These are phyloP conservation scores for Colletotrichum chlorophyti DNA, from an alignment of 2,329 filamentous ascomycete species.

Conservation along the genomic window DNA sequence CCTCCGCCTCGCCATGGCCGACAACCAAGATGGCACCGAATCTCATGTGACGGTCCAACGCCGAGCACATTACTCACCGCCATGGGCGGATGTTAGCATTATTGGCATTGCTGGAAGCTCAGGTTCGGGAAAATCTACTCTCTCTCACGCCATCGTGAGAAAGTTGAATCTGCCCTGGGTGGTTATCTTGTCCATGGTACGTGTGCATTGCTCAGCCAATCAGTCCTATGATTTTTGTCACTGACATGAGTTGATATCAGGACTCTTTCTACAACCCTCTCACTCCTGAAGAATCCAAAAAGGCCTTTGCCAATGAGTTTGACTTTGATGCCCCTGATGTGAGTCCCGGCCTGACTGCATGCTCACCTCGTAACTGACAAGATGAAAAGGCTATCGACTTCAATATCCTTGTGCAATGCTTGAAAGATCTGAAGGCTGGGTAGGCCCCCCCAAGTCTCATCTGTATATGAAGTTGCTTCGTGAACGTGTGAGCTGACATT, in stretches of 20 bases:
- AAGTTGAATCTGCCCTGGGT: constrained; percentile 96
- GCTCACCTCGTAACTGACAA: neutral
- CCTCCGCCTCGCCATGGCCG: constrained; percentile 21
- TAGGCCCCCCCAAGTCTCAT: too few species aligned
- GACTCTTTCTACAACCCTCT: constrained; percentile 98
- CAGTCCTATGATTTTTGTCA: neutral
- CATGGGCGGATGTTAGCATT: constrained; percentile 95
- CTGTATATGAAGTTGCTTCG: too few species aligned
- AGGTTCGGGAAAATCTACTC: constrained; percentile 91
- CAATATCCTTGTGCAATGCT: constrained; percentile 79
- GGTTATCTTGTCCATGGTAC: constrained; percentile 94
- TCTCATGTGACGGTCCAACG: constrained; percentile 58
- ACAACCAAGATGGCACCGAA: constrained; percentile 33
- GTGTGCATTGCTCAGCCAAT: constrained; percentile 33
- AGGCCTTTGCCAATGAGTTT: constrained; percentile 89
- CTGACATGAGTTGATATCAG: constrained; percentile 49
- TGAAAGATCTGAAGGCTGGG: constrained; percentile 91
- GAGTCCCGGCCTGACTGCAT: constrained; percentile 16
- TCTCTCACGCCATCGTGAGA: constrained; percentile 89
- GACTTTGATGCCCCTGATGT: constrained; percentile 91
- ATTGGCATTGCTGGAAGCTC: constrained; percentile 96
- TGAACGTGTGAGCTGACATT: neutral
- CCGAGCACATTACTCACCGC: constrained; percentile 83
- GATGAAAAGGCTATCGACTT: constrained; percentile 81
- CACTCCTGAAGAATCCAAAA: constrained; percentile 76